These are phyloP conservation scores for Kentomonas sorsogonicus DNA, from an alignment of 208 protist genomes.

Conservation along the genomic window DNA sequence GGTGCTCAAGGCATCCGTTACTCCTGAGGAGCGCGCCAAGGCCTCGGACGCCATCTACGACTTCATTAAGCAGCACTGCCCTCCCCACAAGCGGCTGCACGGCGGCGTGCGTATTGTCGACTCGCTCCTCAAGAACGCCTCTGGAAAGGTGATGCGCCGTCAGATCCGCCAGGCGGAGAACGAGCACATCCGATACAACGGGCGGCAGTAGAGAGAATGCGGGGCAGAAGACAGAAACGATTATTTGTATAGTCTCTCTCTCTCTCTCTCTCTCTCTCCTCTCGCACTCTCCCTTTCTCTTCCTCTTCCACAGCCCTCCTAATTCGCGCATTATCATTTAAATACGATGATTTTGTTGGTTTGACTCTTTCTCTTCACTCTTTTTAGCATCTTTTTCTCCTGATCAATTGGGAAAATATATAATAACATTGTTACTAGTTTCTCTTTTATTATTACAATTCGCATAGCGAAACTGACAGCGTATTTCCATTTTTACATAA, in stretches of 20 bases:
- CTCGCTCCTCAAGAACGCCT: conserved; percentile 55
- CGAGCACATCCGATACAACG: conserved; percentile 22
- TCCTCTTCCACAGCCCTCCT: background rate
- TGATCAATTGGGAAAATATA: background rate
- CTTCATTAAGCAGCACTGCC: conserved; percentile 29
- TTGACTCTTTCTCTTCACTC: background rate
- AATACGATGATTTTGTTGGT: background rate
- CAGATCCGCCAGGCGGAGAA: conserved; percentile 28
- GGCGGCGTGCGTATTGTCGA: conserved; percentile 61
- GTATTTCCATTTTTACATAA: too few relatives aligned
- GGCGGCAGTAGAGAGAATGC: background rate
- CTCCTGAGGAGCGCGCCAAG: conserved; percentile 20
- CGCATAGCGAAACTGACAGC: background rate
- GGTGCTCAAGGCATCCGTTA: conserved; percentile 28
- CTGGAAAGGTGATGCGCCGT: conserved; percentile 79
- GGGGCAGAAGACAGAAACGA: background rate
- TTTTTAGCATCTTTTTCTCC: background rate
- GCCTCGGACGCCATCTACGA: conserved; percentile 40
- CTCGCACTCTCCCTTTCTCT: background rate
- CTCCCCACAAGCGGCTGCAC: conserved; percentile 69
- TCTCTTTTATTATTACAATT: background rate
- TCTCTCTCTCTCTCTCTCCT: too few relatives aligned
- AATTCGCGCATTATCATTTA: background rate
- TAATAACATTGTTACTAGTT: too few relatives aligned
- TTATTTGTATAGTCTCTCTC: background rate